A percentile compares a stretch with the other conserved stretches of the same genome.
These are phyloP conservation scores for Chytriomyces confervae DNA, from an alignment of 192 early-diverging fungal species.

Conservation along the genomic window DNA sequence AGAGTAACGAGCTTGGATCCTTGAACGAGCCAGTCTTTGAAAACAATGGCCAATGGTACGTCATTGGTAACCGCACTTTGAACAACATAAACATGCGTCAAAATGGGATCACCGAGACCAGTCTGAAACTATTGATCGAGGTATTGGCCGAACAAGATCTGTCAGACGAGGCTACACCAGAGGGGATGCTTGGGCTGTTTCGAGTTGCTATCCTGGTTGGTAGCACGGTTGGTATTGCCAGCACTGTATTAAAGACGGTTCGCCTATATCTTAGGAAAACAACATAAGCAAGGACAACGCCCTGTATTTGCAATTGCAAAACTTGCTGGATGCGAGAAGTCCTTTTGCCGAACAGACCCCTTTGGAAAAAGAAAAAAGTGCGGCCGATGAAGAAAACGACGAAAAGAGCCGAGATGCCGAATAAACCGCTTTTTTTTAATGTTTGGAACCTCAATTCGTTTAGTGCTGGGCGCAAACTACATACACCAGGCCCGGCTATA, in stretches of 20 bases:
- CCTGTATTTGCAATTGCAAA: slow-evolving; percentile 21
- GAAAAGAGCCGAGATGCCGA: not conserved
- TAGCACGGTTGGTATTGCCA: not conserved
- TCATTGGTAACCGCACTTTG: slow-evolving; percentile 58
- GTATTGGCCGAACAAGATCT: slow-evolving; percentile 55
- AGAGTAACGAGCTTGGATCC: slow-evolving; percentile 18
- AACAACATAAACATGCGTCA: slow-evolving; percentile 54
- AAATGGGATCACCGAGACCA: slow-evolving; percentile 48
- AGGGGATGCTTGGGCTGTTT: slow-evolving; percentile 50
- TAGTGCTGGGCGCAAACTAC: no score
- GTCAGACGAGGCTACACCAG: slow-evolving; percentile 43
- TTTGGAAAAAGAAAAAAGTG: slow-evolving; percentile 10
- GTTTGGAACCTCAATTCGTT: no score
- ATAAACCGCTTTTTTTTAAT: slow-evolving; percentile 17
- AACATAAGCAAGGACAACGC: slow-evolving; percentile 26
- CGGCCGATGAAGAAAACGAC: not conserved
- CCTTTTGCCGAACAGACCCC: slow-evolving; percentile 29
- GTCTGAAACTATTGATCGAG: slow-evolving; percentile 49
- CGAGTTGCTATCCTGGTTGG: slow-evolving; percentile 42
- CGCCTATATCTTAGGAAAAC: slow-evolving; percentile 16
- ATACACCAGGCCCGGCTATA: no score
- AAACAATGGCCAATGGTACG: slow-evolving; percentile 55
- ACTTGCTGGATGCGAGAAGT: slow-evolving; percentile 30
- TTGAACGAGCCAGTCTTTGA: slow-evolving; percentile 60
- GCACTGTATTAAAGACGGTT: slow-evolving; percentile 10